Evolutionary conservation across 495 filamentous ascomycete species (phyloP).

Genomic region (Penicillium malachiteum): DNA sequence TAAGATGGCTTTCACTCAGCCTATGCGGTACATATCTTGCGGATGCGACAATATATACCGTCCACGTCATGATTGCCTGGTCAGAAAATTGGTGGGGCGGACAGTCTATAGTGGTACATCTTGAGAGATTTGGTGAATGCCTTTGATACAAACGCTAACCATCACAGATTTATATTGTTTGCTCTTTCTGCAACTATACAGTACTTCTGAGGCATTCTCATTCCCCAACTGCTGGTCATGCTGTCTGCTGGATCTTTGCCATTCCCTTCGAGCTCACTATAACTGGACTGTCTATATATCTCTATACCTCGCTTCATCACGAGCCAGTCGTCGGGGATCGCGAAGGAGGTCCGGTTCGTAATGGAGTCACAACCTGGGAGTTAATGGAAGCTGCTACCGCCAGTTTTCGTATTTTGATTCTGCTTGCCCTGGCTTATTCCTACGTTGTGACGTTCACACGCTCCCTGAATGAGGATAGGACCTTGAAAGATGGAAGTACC

Average conservation of each 20-base stretch:
- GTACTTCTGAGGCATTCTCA: conserved; percentile 70
- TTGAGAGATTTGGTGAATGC: not conserved
- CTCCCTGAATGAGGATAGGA: too few relatives aligned
- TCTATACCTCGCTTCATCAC: conserved; percentile 56
- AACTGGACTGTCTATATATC: conserved; percentile 55
- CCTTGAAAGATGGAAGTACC: too few relatives aligned
- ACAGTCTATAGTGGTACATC: conserved; percentile 68
- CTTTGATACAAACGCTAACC: conserved; percentile 23
- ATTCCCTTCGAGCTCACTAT: conserved; percentile 64
- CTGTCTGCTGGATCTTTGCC: conserved; percentile 67
- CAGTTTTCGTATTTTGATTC: conserved; percentile 52
- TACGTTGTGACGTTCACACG: not conserved
- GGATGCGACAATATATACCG: conserved; percentile 66
- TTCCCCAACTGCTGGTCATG: conserved; percentile 68
- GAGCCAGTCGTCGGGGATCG: conserved; percentile 55
- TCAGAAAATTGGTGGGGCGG: conserved; percentile 83
- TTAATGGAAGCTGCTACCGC: conserved; percentile 56
- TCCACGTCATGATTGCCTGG: conserved; percentile 62
- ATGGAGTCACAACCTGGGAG: conserved; percentile 61
- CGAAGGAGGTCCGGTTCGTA: too few relatives aligned
- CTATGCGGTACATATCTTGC: conserved; percentile 65
- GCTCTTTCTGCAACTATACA: conserved; percentile 68
- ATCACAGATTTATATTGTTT: conserved; percentile 65
- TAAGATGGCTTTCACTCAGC: too few relatives aligned
- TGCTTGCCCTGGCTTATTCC: not conserved